A percentile compares a stretch with the other conserved stretches of the same genome.
Evolutionary conservation across 345 rosid species (phyloP).

Genomic region (Salix viminalis): DNA sequence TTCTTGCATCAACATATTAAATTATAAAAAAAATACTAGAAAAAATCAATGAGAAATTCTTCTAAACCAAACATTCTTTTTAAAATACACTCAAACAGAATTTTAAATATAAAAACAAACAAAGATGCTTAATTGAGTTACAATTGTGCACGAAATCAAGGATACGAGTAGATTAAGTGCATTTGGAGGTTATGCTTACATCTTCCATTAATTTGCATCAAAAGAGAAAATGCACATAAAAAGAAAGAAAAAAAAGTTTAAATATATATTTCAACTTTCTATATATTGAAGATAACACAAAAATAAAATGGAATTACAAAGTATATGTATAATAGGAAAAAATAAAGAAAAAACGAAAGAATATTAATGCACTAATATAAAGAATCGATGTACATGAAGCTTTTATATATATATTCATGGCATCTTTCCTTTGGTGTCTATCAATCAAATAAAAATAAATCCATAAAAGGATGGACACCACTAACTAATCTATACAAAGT

Average conservation of each 20-base stretch:
- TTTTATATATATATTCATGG: slow-evolving; percentile 8
- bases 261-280: too few relatives aligned
- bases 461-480: slow-evolving; percentile 22
- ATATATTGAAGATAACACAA: too few relatives aligned
- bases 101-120: too few relatives aligned
- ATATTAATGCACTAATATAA: slow-evolving; percentile 13
- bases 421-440: slow-evolving; percentile 15
- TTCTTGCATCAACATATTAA: too few relatives aligned
- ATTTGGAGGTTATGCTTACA: background rate
- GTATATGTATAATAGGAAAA: background rate
- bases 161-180: background rate
- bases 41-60: too few relatives aligned
- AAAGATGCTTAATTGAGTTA: too few relatives aligned
- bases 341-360: background rate
- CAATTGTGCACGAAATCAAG: background rate
- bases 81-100: too few relatives aligned
- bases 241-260: too few relatives aligned
- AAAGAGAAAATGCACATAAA: background rate
- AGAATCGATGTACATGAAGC: slow-evolving; percentile 14
- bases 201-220: background rate
- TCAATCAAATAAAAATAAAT: slow-evolving; percentile 19
- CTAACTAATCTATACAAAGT: slow-evolving; percentile 35
- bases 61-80: too few relatives aligned
- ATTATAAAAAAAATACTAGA: too few relatives aligned
- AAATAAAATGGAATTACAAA: background rate